Percentiles rank a stretch among this genome's conserved stretches.
These are phyloP conservation scores for Daldinia vernicosa DNA, from an alignment of 495 filamentous ascomycete species.

Conservation along the genomic window DNA sequence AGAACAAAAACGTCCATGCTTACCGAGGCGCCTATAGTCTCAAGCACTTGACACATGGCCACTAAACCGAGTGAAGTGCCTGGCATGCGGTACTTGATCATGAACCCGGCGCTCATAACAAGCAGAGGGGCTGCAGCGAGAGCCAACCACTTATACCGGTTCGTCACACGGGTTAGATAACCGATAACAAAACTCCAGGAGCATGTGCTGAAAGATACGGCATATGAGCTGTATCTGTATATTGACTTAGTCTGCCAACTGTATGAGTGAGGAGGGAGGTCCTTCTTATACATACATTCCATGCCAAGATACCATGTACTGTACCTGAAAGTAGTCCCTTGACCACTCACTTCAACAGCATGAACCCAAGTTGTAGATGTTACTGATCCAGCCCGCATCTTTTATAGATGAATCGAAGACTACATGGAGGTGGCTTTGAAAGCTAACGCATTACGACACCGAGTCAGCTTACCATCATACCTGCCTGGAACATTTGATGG, in stretches of 20 bases:
- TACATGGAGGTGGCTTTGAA: constrained; percentile 63
- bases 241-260: too few relatives aligned
- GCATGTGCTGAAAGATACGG: too few relatives aligned
- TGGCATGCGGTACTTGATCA: constrained; percentile 69
- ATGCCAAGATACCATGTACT: too few relatives aligned
- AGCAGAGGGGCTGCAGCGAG: constrained; percentile 62
- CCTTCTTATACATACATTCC: too few relatives aligned
- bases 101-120: constrained; percentile 66
- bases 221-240: too few relatives aligned
- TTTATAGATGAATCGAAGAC: constrained; percentile 59
- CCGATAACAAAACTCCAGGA: constrained; percentile 58
- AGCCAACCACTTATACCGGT: constrained; percentile 56
- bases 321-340: too few relatives aligned
- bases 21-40: constrained; percentile 63
- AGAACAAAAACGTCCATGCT: background rate
- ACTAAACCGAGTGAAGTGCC: constrained; percentile 63
- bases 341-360: constrained; percentile 54
- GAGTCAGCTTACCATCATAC: background rate
- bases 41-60: constrained; percentile 74
- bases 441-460: constrained; percentile 28
- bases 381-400: constrained; percentile 56
- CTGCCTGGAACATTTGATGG: background rate
- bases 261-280: too few relatives aligned
- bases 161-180: constrained; percentile 50
- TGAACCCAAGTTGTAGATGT: constrained; percentile 56